Conservation (phyloP, 768 basidiomycete species). For the Hysterangium stoloniferum region DNA sequence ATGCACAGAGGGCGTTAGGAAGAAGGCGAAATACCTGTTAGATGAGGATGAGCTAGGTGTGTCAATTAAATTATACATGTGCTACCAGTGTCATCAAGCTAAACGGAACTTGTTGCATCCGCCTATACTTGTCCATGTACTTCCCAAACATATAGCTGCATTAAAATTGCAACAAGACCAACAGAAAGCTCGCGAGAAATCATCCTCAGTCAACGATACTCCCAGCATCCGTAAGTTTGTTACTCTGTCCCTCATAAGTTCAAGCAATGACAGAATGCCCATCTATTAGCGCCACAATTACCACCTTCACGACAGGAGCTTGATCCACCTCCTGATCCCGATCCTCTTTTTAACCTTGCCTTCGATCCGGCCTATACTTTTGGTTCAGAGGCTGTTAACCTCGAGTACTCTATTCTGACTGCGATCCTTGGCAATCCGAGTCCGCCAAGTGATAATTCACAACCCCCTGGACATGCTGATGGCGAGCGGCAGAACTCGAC, state of each 20-base stretch:
- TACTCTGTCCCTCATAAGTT: background rate
- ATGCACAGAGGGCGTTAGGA: constrained; percentile 92
- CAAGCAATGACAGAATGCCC: constrained; percentile 2
- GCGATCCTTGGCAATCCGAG: constrained; percentile 81
- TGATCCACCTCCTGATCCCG: constrained; percentile 33
- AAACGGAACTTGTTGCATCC: background rate
- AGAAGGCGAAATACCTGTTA: constrained; percentile 96
- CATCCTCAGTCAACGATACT: background rate
- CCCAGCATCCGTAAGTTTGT: constrained; percentile 1
- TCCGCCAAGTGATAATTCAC: constrained; percentile 20
- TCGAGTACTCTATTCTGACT: constrained; percentile 92
- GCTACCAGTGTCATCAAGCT: background rate
- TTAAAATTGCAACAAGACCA: constrained; percentile 9
- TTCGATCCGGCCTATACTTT: constrained; percentile 62
- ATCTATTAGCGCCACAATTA: background rate
- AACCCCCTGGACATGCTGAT: background rate
- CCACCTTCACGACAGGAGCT: constrained; percentile 1
- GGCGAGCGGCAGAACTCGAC: background rate
- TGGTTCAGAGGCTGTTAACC: constrained; percentile 84
- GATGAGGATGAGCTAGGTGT: constrained; percentile 89
- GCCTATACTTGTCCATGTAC: background rate
- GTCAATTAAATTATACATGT: constrained; percentile 12
- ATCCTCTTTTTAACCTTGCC: constrained; percentile 51
- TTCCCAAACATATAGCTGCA: constrained; percentile 1
- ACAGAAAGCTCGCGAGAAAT: constrained; percentile 6